phyloP scores from a whole-genome alignment of 345 rosid species.

The Raphanus raphanistrum region DNA sequence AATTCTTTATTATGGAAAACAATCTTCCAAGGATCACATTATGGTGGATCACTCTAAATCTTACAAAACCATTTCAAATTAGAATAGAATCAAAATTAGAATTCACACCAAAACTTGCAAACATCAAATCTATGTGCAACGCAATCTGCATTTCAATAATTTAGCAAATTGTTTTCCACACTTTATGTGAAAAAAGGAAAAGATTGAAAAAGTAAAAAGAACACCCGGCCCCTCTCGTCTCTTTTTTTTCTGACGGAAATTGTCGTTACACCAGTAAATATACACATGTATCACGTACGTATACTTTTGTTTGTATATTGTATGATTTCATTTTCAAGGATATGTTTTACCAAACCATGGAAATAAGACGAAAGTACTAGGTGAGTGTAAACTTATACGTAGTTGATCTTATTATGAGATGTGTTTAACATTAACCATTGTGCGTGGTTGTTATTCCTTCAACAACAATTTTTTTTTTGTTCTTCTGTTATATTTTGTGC shows the following conservation, averaged over 20 bases:
- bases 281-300: slow-evolving; percentile 4
- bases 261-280: slow-evolving; percentile 24
- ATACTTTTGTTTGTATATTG: slow-evolving; percentile 23
- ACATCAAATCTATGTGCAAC: not conserved
- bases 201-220: not conserved
- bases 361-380: too few relatives aligned
- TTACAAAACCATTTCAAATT: slow-evolving; percentile 2
- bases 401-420: not conserved
- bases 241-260: not conserved
- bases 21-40: not conserved
- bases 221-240: not conserved
- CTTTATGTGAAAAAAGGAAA: slow-evolving; percentile 12
- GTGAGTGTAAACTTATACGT: not conserved
- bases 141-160: too few relatives aligned
- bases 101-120: slow-evolving; percentile 19
- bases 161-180: not conserved
- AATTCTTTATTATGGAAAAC: not conserved
- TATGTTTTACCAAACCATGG: not conserved
- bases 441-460: not conserved
- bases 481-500: not conserved
- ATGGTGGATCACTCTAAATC: not conserved
- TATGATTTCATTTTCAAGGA: not conserved
- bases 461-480: not conserved
- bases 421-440: not conserved
- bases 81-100: slow-evolving; percentile 11